Base-by-base conservation (phyloP, 2,329 filamentous ascomycete species). In the Blumeria hordei region DNA sequence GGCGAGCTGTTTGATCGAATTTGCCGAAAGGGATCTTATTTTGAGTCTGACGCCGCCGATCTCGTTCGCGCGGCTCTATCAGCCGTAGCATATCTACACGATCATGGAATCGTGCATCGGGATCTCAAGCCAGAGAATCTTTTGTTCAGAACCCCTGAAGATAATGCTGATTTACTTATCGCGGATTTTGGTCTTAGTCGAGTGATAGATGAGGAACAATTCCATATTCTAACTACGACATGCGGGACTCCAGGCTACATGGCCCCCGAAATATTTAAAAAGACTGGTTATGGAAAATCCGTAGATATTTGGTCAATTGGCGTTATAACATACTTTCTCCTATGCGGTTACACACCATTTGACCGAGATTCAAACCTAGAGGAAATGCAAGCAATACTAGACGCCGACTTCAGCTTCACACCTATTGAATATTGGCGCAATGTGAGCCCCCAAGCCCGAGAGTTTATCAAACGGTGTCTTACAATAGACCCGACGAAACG, bases 221-320 rank as follows among this genome's bases (percentile, higher is more conserved):
- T 96, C 69, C 92, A 96, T 66, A 90, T 96, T 34, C 72, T 98
- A 59, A 98, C 92, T 10, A 98, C 92, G 0, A 98, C 92, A 1
- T 98, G 92, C 67, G 92, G 92, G 57, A 98, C 92, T 1, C 92
- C 92, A 3, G 92, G 92, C 52, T 98, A 98, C 70, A 98, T 98
- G 92, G 92, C 92, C 1, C 92, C 92, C 21, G 92, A 98, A 68
- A 98, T 98, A 64, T 98, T 98, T 72, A 94, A 94, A 69, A 98
- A 98, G 74, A 88, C 84, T 7, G 92, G 92, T 32, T 92, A 98
- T 67, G 92, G 92, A 59, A 98, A 96, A 69, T 88, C 92, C 62
- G 92, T 98, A 54, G 92, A 98, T 67, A 82, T 98, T 60, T 98
- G 92, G 92, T 92, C 92, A 39, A 87, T 96, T 59, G 92, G 92